Base-by-base conservation (phyloP, 2,329 filamentous ascomycete species). In the Phaeoacremonium minimum region DNA sequence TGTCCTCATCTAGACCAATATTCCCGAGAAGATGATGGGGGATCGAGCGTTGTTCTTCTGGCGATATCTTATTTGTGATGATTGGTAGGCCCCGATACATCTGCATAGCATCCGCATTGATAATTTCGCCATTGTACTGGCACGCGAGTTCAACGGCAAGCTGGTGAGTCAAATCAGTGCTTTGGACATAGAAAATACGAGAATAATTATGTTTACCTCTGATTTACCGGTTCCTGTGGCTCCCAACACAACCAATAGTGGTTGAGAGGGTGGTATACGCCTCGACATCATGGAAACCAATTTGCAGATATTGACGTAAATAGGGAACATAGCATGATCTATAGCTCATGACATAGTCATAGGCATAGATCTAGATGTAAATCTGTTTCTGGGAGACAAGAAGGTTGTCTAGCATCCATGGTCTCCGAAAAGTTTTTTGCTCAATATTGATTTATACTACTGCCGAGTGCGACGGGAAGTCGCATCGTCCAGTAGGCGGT, bases 61-160 rank as follows among this genome's bases (percentile, higher is more conserved):
- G 35, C 0, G 86, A 78, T 40, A 97, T 85, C 57, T 97, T 95
- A 60, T 98, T 98, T 17, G 93, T 98, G 49, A 97, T 91, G 45
- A 97, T 83, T 5, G 93, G 89, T 30, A 98, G 68, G 4, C 93
- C 93, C 36, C 77, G 75, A 60, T 98, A 98, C 64, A 98, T 81
- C 58, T 98, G 93, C 89, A 98, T 95, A 28, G 93, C 93, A 69
- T 98, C 93, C 32, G 87, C 87, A 56, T 98, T 98, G 64, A 98
- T 89, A 35, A 98, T 77, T 61, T 98, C 93, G 54, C 94, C 93
- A 59, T 93, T 83, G 62, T 89, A 90, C 15, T 75, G 78, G 29
- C 73, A 73, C 1, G 94, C 93, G 35, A 98, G 66, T 45, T 95
- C 87, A 28, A 98, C 84, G 7, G 93, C 93, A 47, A 96, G 76